These are phyloP conservation scores for Groenewaldozyma sp. DNA, from an alignment of 1,139 yeast species.

Conservation along the genomic window DNA sequence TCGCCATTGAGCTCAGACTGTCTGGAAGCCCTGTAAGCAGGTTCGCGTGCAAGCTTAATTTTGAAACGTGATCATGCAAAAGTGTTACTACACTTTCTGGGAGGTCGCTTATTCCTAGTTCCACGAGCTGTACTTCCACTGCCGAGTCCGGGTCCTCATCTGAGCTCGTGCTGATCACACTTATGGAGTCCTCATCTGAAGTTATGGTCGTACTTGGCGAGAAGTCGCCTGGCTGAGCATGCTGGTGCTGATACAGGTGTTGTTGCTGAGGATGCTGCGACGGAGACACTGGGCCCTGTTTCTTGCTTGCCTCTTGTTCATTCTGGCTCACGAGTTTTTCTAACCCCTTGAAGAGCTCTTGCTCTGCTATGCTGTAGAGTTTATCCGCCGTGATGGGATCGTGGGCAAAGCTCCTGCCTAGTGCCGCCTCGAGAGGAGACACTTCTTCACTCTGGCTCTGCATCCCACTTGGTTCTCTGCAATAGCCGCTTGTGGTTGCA, in stretches of 20 bases:
- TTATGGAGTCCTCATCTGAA: constrained; percentile 3
- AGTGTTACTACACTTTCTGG: constrained; percentile 35
- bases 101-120: constrained; percentile 28
- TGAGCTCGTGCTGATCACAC: constrained; percentile 5
- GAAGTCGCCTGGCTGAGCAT: not conserved
- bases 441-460: no score
- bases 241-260: no score
- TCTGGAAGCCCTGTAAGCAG: constrained; percentile 41
- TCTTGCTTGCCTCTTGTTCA: no score
- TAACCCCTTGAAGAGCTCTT: constrained; percentile 13
- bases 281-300: no score
- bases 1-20: constrained; percentile 38
- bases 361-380: constrained; percentile 16
- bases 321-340: constrained; percentile 3
- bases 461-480: no score
- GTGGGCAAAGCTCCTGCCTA: no score
- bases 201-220: not conserved
- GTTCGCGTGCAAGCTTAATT: constrained; percentile 48
- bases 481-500: no score
- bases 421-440: no score
- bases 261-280: no score
- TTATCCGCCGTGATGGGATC: no score
- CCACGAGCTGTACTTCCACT: constrained; percentile 26
- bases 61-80: constrained; percentile 37
- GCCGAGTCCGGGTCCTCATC: constrained; percentile 10